phyloP scores from a whole-genome alignment of 768 basidiomycete genomes.

The Lentinula lateritia region DNA sequence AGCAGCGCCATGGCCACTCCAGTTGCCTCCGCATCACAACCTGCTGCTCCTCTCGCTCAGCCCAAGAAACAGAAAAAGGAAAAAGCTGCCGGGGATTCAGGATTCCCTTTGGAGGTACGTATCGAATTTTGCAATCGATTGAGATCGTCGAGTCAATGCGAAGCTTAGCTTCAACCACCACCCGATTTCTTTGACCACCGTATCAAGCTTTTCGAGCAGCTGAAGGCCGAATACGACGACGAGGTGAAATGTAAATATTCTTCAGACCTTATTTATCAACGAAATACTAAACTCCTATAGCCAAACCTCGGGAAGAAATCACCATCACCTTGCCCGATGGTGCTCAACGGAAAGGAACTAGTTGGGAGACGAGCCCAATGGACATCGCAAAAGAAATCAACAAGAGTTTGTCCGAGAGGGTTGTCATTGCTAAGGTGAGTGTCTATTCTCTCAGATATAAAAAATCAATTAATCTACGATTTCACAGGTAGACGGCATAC shows the following conservation, averaged over 20 bases:
- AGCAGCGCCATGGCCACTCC: constrained; percentile 5
- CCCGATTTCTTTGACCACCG: constrained; percentile 89
- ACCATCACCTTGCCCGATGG: constrained; percentile 84
- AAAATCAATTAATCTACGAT: constrained; percentile 2
- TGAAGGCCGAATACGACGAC: constrained; percentile 80
- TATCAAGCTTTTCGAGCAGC: constrained; percentile 81
- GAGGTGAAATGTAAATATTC: constrained; percentile 60
- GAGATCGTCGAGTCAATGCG: constrained; percentile 11
- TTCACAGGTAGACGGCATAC: constrained; percentile 66
- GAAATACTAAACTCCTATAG: constrained; percentile 25
- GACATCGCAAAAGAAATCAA: constrained; percentile 84
- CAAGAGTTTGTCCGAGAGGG: constrained; percentile 79
- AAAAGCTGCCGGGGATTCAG: constrained; percentile 19
- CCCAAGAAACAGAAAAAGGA: constrained; percentile 5
- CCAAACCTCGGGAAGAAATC: constrained; percentile 81
- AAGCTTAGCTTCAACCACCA: constrained; percentile 63
- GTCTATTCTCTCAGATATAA: background rate
- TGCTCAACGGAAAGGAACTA: constrained; percentile 72
- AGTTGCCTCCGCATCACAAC: constrained; percentile 4
- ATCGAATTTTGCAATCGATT: background rate
- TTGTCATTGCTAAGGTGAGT: constrained; percentile 87
- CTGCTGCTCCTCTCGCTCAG: background rate
- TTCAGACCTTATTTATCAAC: background rate
- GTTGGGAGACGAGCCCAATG: constrained; percentile 95
- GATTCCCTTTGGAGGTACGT: constrained; percentile 61